Base-by-base conservation (phyloP, 2,329 filamentous ascomycete species). In the Xylaria sp. region DNA sequence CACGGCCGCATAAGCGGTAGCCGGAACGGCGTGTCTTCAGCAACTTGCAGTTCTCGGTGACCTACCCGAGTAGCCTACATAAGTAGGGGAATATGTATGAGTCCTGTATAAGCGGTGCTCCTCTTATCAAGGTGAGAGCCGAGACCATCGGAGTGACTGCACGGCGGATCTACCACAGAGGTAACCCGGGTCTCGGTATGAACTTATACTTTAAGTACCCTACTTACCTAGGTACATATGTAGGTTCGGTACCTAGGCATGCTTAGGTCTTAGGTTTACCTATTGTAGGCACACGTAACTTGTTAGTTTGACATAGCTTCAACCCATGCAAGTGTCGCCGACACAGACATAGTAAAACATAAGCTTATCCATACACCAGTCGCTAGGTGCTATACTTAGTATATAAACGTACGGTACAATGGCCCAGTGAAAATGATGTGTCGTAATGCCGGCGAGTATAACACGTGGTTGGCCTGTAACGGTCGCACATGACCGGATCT, bases 401-500 rank as follows among this genome's bases (percentile, higher is more conserved):
- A 2, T 10, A 41, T 25, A 37, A 32, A 52, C 18, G 34, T 37
- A 37, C 28, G 28, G 28, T 28, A 28, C 28, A 28, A 10, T 37
- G 34, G 34, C 34, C 34, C 1, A 37, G 34, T 10, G 41, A 15
- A 23, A 54, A 65, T 34, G 34, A 59, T 60, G 32, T 48, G 56
- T 65, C 39, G 28, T 56, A 10, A 10, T 39, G 2, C 41, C 13
- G 44, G 52, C 20, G 44, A 15, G 34, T 39, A 32, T 46, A 46
- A 60, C 39, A 64, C 54, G 60, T 68, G 54, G 54, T 44, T 20
- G 32, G 39, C 54, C 51, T 55, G 51, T 41, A 37, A 61, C 51
- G 25, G 50, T 51, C 51, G 52, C 66, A 66, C 66, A 59, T 69
- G 62, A 57, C 44, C 56, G 34, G 34, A 25, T 52, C 4, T 34